Conservation (phyloP, 345 rosid species). For the Moricandia arvensis region DNA sequence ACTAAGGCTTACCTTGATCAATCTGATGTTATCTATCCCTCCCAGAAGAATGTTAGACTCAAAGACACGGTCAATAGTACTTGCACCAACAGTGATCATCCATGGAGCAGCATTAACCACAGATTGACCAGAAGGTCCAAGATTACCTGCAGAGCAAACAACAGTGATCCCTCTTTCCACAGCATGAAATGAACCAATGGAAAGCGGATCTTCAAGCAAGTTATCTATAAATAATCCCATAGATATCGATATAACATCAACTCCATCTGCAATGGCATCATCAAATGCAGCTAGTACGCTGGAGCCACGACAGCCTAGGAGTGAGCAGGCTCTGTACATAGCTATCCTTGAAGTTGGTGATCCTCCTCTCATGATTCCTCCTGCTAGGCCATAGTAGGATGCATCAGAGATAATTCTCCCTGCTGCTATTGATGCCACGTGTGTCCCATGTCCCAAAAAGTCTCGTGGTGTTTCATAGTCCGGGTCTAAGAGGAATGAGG, state of each 20-base stretch:
- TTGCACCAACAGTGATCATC: constrained; percentile 57
- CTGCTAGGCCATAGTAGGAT: constrained; percentile 33
- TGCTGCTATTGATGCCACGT: constrained; percentile 36
- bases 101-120: constrained; percentile 57
- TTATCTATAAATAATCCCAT: constrained; percentile 22
- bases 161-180: constrained; percentile 38
- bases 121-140: constrained; percentile 45
- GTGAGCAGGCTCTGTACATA: constrained; percentile 33
- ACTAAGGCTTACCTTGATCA: constrained; percentile 10
- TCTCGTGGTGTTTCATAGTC: constrained; percentile 36
- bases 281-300: constrained; percentile 37
- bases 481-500: constrained; percentile 29
- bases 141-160: constrained; percentile 44
- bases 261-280: constrained; percentile 37
- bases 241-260: constrained; percentile 33
- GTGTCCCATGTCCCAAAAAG: constrained; percentile 33
- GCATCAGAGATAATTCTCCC: constrained; percentile 26
- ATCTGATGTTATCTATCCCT: constrained; percentile 9
- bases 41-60: constrained; percentile 45
- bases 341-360: constrained; percentile 33
- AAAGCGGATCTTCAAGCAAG: constrained; percentile 29
- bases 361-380: constrained; percentile 37
- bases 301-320: constrained; percentile 25
- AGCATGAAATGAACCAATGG: constrained; percentile 42
- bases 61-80: constrained; percentile 51